Evolutionary conservation across 768 basidiomycete genomes (phyloP).

Genomic region (Boletus sp.): DNA sequence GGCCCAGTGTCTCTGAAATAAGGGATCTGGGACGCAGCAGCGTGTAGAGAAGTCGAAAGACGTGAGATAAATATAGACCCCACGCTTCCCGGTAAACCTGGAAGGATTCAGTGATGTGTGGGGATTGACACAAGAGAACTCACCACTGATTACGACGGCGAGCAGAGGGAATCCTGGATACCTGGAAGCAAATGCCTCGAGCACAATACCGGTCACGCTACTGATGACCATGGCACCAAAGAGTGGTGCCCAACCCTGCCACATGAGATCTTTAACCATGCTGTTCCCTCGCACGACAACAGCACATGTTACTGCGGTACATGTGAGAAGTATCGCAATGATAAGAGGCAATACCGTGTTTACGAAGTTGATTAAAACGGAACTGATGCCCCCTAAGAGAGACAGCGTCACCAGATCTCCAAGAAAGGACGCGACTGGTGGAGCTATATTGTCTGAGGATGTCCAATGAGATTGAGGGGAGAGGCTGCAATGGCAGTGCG

Average conservation of each 20-base stretch:
- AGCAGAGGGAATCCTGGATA: constrained; percentile 88
- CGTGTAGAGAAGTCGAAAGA: constrained; percentile 84
- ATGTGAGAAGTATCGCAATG: constrained; percentile 46
- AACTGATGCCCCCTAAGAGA: constrained; percentile 73
- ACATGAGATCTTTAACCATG: constrained; percentile 67
- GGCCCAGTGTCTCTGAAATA: constrained; percentile 16
- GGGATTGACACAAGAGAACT: constrained; percentile 15
- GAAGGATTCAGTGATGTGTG: not conserved
- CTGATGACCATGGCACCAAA: constrained; percentile 89
- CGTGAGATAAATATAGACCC: constrained; percentile 91
- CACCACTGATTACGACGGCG: constrained; percentile 84
- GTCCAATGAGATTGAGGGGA: not conserved
- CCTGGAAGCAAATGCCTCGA: constrained; percentile 83
- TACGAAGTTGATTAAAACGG: constrained; percentile 63
- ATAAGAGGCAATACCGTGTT: constrained; percentile 62
- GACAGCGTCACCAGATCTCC: constrained; percentile 90
- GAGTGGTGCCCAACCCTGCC: constrained; percentile 86
- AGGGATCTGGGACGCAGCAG: constrained; percentile 20
- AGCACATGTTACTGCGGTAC: constrained; percentile 49
- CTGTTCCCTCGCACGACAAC: constrained; percentile 61
- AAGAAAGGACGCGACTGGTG: constrained; percentile 87
- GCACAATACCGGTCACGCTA: constrained; percentile 84
- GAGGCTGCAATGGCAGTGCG: constrained; percentile 7
- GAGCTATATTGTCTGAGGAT: constrained; percentile 84
- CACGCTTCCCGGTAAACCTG: constrained; percentile 83